These are phyloP conservation scores for Trypanosoma cruzi DNA, from an alignment of 208 protist species.

Conservation along the genomic window DNA sequence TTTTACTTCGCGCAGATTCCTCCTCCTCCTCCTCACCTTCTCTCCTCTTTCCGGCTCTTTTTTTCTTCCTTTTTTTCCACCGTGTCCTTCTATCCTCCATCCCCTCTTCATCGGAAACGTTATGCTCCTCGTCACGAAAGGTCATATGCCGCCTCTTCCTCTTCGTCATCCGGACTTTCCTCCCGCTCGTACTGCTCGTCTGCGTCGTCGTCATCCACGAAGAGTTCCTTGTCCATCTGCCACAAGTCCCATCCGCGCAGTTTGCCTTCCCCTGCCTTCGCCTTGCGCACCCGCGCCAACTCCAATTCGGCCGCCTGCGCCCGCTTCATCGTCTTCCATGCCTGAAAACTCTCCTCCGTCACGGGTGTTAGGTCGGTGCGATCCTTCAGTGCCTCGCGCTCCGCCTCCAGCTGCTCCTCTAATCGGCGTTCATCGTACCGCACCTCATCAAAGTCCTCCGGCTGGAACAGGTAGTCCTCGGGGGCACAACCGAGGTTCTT, in stretches of 20 bases:
- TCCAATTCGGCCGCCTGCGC: slow-evolving; percentile 67
- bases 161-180: slow-evolving; percentile 43
- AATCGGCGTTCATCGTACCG: slow-evolving; percentile 78
- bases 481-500: slow-evolving; percentile 62
- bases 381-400: slow-evolving; percentile 79
- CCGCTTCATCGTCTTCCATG: slow-evolving; percentile 71
- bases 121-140: slow-evolving; percentile 54
- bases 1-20: too few relatives aligned
- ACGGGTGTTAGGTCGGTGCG: slow-evolving; percentile 82
- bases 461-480: slow-evolving; percentile 88
- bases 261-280: slow-evolving; percentile 74
- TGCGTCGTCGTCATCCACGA: slow-evolving; percentile 86
- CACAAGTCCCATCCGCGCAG: slow-evolving; percentile 83
- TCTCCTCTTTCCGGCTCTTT: not conserved
- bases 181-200: slow-evolving; percentile 81
- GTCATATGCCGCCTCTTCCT: slow-evolving; percentile 63
- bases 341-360: slow-evolving; percentile 80
- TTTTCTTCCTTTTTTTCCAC: not conserved
- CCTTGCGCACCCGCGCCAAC: slow-evolving; percentile 58
- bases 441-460: slow-evolving; percentile 90
- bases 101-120: too few relatives aligned
- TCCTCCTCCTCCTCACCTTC: not conserved
- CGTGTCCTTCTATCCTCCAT: too few relatives aligned
- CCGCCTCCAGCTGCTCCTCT: slow-evolving; percentile 85
- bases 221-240: slow-evolving; percentile 84